Conservation (phyloP, 306 rosid genomes). For the Alnus rubra region DNA sequence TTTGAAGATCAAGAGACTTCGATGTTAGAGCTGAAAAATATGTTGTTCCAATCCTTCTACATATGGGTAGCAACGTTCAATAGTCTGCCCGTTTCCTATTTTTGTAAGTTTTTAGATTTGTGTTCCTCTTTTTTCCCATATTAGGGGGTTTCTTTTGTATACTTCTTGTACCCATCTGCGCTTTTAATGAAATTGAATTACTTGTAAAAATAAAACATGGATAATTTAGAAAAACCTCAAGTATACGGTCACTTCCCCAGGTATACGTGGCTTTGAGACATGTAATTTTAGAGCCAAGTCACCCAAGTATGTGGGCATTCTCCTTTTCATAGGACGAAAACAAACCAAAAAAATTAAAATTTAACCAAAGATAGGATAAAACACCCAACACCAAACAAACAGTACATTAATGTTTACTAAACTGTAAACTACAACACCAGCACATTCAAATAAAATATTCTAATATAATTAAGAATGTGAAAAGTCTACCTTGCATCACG, state of each 20-base stretch:
- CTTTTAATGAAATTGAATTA: too few relatives aligned
- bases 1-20: too few relatives aligned
- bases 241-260: neutral
- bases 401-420: neutral
- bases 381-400: neutral
- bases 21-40: too few relatives aligned
- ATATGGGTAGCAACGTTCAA: too few relatives aligned
- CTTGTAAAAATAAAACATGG: too few relatives aligned
- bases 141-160: too few relatives aligned
- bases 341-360: constrained; percentile 1
- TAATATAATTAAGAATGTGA: neutral
- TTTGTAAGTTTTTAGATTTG: too few relatives aligned
- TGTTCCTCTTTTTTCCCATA: too few relatives aligned
- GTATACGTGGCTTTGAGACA: neutral
- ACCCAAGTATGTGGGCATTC: neutral
- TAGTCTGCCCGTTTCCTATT: too few relatives aligned
- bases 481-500: constrained; percentile 61
- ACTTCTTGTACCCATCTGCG: too few relatives aligned
- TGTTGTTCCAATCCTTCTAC: too few relatives aligned
- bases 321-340: neutral
- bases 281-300: neutral
- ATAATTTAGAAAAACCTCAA: too few relatives aligned
- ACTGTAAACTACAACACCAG: neutral
- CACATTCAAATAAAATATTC: neutral
- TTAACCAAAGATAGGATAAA: neutral